Evolutionary conservation across 352 stramenopile genomes (phyloP).

Genomic region (Plasmopara muralis): DNA sequence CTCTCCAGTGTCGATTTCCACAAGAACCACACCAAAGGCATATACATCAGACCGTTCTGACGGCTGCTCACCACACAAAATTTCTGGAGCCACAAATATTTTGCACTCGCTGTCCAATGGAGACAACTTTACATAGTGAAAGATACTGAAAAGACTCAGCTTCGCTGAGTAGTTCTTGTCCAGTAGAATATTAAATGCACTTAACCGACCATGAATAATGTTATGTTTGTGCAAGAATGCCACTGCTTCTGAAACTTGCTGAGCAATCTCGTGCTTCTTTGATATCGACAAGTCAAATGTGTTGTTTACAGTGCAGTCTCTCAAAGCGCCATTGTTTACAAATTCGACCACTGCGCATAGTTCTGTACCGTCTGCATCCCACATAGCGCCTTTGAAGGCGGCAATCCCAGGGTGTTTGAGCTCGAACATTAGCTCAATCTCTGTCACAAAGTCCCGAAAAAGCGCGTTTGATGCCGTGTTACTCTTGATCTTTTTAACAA

Average conservation of each 20-base stretch:
- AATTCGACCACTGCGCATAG: constrained; percentile 70
- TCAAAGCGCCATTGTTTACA: constrained; percentile 55
- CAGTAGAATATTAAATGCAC: constrained; percentile 74
- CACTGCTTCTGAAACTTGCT: constrained; percentile 62
- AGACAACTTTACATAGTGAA: constrained; percentile 71
- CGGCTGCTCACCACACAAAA: constrained; percentile 60
- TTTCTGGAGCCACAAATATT: constrained; percentile 63
- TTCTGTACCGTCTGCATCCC: constrained; percentile 61
- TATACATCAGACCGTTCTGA: constrained; percentile 70
- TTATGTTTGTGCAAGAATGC: constrained; percentile 58
- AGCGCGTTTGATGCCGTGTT: constrained; percentile 55
- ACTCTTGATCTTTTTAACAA: constrained; percentile 81
- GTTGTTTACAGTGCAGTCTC: constrained; percentile 41
- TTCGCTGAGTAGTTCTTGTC: constrained; percentile 60
- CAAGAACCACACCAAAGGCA: constrained; percentile 69
- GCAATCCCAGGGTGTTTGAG: constrained; percentile 63
- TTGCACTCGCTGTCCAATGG: constrained; percentile 59
- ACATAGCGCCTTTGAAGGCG: constrained; percentile 66
- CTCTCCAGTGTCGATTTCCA: constrained; percentile 68
- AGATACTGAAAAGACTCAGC: constrained; percentile 69
- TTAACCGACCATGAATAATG: constrained; percentile 71
- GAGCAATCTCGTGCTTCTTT: constrained; percentile 63
- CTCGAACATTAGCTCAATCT: constrained; percentile 71
- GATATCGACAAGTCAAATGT: constrained; percentile 35
- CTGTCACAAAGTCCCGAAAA: constrained; percentile 70